Conservation (phyloP, 1,284 basidiomycete genomes). For the Leccinum subfulvum region DNA sequence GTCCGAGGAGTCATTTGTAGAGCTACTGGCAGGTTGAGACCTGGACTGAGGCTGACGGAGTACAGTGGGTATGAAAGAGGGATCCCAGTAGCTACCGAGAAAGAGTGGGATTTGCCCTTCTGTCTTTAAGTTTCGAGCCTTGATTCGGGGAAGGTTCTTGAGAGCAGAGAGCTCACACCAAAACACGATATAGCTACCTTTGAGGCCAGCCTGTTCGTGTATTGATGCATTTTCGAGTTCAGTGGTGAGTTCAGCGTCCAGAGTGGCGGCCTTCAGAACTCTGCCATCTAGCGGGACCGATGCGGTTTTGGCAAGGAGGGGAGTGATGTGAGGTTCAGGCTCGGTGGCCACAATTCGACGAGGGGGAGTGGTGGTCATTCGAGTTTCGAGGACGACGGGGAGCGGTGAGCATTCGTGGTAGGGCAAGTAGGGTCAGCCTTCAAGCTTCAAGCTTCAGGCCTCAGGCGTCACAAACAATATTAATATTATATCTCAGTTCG, state of each 20-base stretch:
- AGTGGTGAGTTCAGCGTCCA: not conserved
- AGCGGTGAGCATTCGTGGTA: not conserved
- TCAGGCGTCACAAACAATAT: too few species aligned
- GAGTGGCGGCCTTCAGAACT: not conserved
- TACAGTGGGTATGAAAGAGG: not conserved
- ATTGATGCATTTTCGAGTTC: not conserved
- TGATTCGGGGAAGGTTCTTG: not conserved
- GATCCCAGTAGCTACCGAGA: not conserved
- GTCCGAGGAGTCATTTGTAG: too few species aligned
- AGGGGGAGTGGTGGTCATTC: not conserved
- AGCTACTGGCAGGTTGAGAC: too few species aligned
- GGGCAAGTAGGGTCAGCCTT: too few species aligned
- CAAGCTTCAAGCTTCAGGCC: too few species aligned
- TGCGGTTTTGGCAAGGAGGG: not conserved
- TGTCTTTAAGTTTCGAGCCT: not conserved
- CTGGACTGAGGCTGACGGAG: not conserved
- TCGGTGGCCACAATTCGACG: not conserved
- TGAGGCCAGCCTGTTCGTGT: not conserved
- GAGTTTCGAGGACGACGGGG: not conserved
- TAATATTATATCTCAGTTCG: not conserved
- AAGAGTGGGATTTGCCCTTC: not conserved
- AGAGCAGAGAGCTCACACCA: not conserved
- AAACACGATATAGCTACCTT: not conserved
- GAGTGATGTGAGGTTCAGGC: not conserved
- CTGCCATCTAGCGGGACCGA: not conserved